These are phyloP conservation scores for Nyctanthes arbortristis DNA, from an alignment of 257 asterid genomes.

Conservation along the genomic window DNA sequence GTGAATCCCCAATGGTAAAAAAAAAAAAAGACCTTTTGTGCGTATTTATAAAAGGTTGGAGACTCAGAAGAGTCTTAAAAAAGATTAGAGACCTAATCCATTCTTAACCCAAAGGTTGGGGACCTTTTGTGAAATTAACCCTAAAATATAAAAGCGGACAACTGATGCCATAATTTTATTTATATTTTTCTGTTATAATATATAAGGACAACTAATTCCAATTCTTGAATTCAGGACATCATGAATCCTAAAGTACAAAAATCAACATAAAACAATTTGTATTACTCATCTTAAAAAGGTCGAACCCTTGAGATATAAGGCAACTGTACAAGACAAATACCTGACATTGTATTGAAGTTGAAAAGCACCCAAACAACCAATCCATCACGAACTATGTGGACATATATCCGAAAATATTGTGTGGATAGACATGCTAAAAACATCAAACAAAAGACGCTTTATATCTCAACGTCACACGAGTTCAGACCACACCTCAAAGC, in stretches of 20 bases:
- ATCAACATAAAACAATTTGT: neutral
- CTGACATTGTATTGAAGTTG: no score
- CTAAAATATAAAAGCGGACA: neutral
- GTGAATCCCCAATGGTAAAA: no score
- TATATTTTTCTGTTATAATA: neutral
- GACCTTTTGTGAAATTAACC: no score
- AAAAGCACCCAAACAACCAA: no score
- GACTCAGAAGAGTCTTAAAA: no score
- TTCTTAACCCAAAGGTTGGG: no score
- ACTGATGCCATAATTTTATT: neutral
- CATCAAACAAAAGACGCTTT: neutral
- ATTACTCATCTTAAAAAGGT: neutral
- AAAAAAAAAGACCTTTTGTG: no score
- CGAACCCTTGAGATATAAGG: neutral
- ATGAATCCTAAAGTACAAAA: no score
- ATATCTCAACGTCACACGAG: constrained; percentile 14
- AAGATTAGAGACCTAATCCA: no score
- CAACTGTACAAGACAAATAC: neutral
- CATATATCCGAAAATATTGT: neutral
- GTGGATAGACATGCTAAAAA: neutral
- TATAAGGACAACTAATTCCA: no score
- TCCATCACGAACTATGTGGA: neutral
- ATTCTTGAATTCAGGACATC: no score
- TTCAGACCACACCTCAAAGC: constrained; percentile 26
- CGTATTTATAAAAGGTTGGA: no score